A percentile compares a stretch with the other conserved stretches of the same genome.
Evolutionary conservation across 345 rosid species (phyloP).

Genomic region (Corchorus capsularis): DNA sequence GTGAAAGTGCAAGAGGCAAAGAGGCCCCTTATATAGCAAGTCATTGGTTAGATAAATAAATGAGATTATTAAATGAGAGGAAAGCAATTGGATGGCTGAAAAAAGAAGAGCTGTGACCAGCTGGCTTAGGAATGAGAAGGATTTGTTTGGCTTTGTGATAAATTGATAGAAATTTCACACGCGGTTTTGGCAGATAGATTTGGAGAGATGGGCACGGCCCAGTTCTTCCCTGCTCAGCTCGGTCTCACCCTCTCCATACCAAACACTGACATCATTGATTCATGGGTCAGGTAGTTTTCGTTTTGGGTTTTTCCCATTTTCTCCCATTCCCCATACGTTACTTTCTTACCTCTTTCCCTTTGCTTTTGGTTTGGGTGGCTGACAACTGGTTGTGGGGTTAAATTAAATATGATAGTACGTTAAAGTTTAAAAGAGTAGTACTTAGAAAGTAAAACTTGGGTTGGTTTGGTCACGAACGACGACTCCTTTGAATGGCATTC

Average conservation of each 20-base stretch:
- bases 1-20: neutral
- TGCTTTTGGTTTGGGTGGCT: neutral
- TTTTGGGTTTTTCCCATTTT: neutral
- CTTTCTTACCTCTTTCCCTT: neutral
- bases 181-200: conserved; percentile 15
- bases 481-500: too few species aligned
- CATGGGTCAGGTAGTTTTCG: neutral
- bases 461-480: too few species aligned
- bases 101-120: neutral
- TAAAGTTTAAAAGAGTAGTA: too few species aligned
- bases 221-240: neutral
- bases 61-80: neutral
- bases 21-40: neutral
- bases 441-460: too few species aligned
- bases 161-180: neutral
- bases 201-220: conserved; percentile 4
- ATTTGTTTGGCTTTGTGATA: neutral
- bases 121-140: neutral
- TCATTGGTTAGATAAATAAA: neutral
- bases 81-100: neutral
- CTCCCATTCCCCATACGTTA: too few species aligned
- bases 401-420: too few species aligned
- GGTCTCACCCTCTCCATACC: neutral
- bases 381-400: conserved; percentile 5
- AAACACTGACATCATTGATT: neutral